Percentiles rank a stretch among this genome's conserved stretches.
Evolutionary conservation across 2,329 filamentous ascomycete species (phyloP).

Genomic region (Dryadomyces sulphureus): DNA sequence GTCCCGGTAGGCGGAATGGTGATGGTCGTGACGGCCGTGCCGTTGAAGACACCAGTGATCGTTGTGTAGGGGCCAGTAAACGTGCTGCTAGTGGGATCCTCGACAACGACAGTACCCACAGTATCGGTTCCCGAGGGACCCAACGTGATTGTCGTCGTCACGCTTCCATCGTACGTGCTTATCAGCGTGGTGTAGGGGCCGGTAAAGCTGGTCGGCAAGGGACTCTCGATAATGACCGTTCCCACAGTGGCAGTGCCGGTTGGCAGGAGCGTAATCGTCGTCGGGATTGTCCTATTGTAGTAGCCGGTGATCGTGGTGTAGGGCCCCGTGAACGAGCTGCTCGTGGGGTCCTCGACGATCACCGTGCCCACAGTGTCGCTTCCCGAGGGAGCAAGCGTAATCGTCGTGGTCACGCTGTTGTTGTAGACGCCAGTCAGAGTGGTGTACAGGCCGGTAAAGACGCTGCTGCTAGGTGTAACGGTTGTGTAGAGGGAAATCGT

Average conservation of each 20-base stretch:
- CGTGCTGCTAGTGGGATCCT: background rate
- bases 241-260: conserved; percentile 35
- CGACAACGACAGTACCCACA: conserved; percentile 2
- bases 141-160: conserved; percentile 2
- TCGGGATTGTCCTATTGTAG: background rate
- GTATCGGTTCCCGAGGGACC: conserved; percentile 2
- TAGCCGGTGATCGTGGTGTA: conserved; percentile 4
- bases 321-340: background rate
- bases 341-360: background rate
- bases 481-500: no score
- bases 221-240: background rate
- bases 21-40: background rate
- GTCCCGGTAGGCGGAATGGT: conserved; percentile 21
- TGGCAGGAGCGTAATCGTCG: conserved; percentile 3
- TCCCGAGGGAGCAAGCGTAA: background rate
- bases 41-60: background rate
- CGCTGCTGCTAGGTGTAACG: background rate
- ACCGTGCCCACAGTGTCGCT: background rate
- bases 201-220: background rate
- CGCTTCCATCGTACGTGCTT: background rate
- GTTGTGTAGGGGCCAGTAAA: conserved; percentile 6
- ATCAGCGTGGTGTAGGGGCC: conserved; percentile 1
- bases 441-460: background rate
- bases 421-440: background rate
- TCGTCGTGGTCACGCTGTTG: background rate